phyloP scores from a whole-genome alignment of 805 yeast species.

The Metahyphopichia silvanorum region DNA sequence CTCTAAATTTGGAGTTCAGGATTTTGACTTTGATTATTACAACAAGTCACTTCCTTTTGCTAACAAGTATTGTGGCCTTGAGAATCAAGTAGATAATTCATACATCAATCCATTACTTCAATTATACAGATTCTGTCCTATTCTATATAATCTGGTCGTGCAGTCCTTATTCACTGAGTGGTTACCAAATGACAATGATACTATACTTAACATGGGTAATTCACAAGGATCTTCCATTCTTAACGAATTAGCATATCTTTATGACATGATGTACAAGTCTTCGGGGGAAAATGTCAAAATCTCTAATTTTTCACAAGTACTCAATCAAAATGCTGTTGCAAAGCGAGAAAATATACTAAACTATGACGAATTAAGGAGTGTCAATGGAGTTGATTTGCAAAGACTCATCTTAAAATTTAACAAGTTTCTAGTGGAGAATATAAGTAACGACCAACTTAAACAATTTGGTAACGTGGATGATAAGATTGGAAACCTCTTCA shows the following conservation, averaged over 20 bases:
- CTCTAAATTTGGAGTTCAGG: slow-evolving; percentile 88
- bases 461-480: slow-evolving; percentile 14
- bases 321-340: slow-evolving; percentile 44
- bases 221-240: slow-evolving; percentile 52
- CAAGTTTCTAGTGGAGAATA: slow-evolving; percentile 51
- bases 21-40: slow-evolving; percentile 85
- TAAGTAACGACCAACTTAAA: slow-evolving; percentile 47
- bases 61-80: slow-evolving; percentile 67
- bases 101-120: slow-evolving; percentile 74
- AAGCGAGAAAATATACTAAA: slow-evolving; percentile 50
- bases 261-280: slow-evolving; percentile 87
- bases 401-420: slow-evolving; percentile 52
- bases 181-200: slow-evolving; percentile 39
- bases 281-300: slow-evolving; percentile 77
- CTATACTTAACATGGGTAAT: slow-evolving; percentile 22
- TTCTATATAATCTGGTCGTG: slow-evolving; percentile 62
- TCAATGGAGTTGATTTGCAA: slow-evolving; percentile 44
- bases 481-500: slow-evolving; percentile 33
- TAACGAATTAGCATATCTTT: slow-evolving; percentile 82
- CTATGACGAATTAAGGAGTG: slow-evolving; percentile 42
- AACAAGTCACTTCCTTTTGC: slow-evolving; percentile 55
- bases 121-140: slow-evolving; percentile 72
- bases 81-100: slow-evolving; percentile 77
- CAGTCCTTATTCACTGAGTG: slow-evolving; percentile 48
- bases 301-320: slow-evolving; percentile 60